Conservation (phyloP, 2,329 filamentous ascomycete genomes). For the Colletotrichum magnum region DNA sequence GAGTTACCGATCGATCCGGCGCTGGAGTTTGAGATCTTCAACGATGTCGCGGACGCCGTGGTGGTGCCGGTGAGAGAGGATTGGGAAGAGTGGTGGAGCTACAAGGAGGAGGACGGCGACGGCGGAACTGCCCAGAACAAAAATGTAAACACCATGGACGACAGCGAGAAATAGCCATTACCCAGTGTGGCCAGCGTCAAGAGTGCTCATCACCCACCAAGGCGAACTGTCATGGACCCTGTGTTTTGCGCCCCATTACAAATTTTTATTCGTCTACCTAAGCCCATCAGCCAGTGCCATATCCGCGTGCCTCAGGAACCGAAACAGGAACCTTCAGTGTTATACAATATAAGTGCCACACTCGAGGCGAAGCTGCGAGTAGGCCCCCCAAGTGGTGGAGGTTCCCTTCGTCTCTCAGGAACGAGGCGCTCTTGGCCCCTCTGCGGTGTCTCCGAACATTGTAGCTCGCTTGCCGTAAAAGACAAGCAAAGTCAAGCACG, state of each 20-base stretch:
- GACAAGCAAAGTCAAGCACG: constrained; percentile 14
- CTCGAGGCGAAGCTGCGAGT: constrained; percentile 28
- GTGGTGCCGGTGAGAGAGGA: background rate
- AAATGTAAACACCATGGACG: background rate
- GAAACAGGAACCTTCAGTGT: constrained; percentile 39
- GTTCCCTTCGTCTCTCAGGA: constrained; percentile 9
- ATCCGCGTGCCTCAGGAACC: constrained; percentile 35
- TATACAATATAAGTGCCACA: constrained; percentile 38
- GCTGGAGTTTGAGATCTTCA: background rate
- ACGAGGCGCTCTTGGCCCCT: constrained; percentile 25
- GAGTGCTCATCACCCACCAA: too few relatives aligned
- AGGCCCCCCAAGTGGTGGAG: constrained; percentile 10
- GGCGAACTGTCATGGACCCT: too few relatives aligned
- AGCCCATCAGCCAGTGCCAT: constrained; percentile 41
- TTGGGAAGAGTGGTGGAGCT: constrained; percentile 9
- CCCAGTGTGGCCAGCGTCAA: too few relatives aligned
- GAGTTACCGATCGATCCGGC: background rate
- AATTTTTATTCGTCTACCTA: constrained; percentile 42
- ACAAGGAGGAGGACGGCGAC: background rate
- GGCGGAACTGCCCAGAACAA: background rate
- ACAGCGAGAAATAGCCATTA: too few relatives aligned
- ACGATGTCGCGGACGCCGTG: background rate
- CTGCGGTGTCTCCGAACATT: constrained; percentile 17
- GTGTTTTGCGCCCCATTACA: constrained; percentile 37
- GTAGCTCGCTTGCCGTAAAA: constrained; percentile 12